Evolutionary conservation across 495 filamentous ascomycete species (phyloP).

Genomic region (Penicillium bialowiezense): DNA sequence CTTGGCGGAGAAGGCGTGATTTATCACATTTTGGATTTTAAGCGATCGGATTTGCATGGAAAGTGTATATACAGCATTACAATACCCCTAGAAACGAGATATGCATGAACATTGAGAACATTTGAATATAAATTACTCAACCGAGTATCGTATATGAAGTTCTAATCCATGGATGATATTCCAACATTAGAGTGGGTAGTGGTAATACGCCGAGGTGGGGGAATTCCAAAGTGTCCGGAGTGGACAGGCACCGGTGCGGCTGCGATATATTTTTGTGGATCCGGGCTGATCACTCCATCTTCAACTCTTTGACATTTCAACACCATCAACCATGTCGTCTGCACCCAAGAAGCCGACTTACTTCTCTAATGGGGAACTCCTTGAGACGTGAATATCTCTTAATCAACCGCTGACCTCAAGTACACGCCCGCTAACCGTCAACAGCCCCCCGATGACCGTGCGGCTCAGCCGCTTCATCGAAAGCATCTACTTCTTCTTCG

Average conservation of each 20-base stretch:
- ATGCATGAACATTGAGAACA: background rate
- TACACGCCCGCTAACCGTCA: conserved; percentile 25
- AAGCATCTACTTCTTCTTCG: conserved; percentile 43
- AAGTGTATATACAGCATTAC: conserved; percentile 25
- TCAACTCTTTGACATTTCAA: conserved; percentile 2
- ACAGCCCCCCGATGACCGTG: conserved; percentile 43
- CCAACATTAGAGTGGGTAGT: too few species aligned
- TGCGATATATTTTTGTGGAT: conserved; percentile 6
- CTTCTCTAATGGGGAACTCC: conserved; percentile 37
- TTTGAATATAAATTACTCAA: background rate
- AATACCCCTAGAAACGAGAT: conserved; percentile 17
- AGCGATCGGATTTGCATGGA: conserved; percentile 12
- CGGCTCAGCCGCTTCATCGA: conserved; percentile 44
- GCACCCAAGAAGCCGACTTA: conserved; percentile 25
- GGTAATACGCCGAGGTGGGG: too few species aligned
- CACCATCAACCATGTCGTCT: conserved; percentile 27
- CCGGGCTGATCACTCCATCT: conserved; percentile 11
- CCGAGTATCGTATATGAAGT: too few species aligned
- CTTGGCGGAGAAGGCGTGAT: conserved; percentile 9
- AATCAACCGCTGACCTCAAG: too few species aligned
- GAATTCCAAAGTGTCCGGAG: too few species aligned
- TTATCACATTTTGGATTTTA: background rate
- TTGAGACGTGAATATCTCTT: conserved; percentile 27
- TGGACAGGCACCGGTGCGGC: background rate
- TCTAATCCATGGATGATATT: too few species aligned